Evolutionary conservation across 2,329 filamentous ascomycete species (phyloP), one percentile per base, ranked within the genome.

Genomic region (Cercospora canescens): DNA sequence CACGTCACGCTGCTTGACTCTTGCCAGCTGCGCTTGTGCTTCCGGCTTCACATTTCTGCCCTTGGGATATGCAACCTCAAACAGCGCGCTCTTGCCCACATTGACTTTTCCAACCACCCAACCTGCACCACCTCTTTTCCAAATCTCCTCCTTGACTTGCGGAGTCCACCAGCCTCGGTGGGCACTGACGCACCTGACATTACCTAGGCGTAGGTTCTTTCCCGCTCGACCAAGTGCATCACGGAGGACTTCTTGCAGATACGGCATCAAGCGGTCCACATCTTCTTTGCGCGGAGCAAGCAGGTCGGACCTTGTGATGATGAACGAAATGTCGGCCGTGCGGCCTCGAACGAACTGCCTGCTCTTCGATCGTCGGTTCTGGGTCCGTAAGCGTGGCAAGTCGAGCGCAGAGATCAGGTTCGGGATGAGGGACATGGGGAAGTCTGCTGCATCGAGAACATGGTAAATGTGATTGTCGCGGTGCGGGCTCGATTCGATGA

Each of bases 51-150:
- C 50, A n/a, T 26, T 81, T 72, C 74, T 78, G 60, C 73, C 83
- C 91, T 94, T 89, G 4, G 96, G 94, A 74, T 94, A 97, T 7
- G 97, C 88, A 4, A 89, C 87, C 72, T 95, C 89, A 67, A 98
- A 96, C 2, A 99, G 85, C 75, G 91, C 90, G 73, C 94, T 98
- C 80, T 99, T 99, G 26, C 95, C 96, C 2, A 98, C 96, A 75
- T 99, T 99, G 69, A 93, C 93, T 79, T 97, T 98, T n/a, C 95
- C 95, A 2, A 99, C 91, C 84, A 99, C 89, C 94, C 95, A 99
- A 16, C 91, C 90, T 16, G 89, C 95, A 4, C 94, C 94, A 4
- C 93, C 93, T 57, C 92, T 87, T 50, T 88, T 81, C 85, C 89
- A 94, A 55, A 99, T 93, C 56, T 94, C 90, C 71, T 97, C 89